These are phyloP conservation scores for Phialocephala sp. DNA, from an alignment of 2,329 filamentous ascomycete species.

Conservation along the genomic window DNA sequence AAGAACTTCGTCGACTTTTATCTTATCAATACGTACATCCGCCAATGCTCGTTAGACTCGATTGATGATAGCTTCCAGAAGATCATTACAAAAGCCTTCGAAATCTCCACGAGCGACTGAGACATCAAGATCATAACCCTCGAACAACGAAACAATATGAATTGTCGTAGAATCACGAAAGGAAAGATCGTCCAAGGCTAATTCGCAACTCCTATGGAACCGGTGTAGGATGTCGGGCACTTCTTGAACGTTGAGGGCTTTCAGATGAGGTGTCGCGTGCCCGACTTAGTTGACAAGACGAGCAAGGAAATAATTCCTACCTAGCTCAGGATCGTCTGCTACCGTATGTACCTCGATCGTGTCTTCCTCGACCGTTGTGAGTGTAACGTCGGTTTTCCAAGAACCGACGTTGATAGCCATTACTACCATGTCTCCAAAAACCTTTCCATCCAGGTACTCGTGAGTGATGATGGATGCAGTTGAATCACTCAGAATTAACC, in stretches of 20 bases:
- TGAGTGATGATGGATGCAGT: not conserved
- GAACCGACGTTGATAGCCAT: conserved; percentile 1
- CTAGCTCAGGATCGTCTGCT: not conserved
- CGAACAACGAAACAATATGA: not conserved
- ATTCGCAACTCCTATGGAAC: not conserved
- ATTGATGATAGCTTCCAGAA: not conserved
- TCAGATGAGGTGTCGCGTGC: not conserved
- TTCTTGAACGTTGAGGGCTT: not conserved
- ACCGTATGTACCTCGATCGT: not conserved
- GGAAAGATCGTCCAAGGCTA: not conserved
- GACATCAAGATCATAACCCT: not conserved
- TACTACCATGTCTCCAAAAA: not conserved
- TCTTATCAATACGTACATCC: not conserved
- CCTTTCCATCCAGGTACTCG: not conserved
- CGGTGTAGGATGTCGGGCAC: not conserved
- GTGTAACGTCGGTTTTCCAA: not conserved
- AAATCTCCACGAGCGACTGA: not conserved
- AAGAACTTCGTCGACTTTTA: not conserved
- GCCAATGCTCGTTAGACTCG: not conserved
- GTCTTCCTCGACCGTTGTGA: not conserved
- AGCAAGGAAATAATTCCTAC: not conserved
- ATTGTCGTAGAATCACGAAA: not conserved
- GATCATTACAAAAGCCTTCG: not conserved
- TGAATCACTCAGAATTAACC: not conserved
- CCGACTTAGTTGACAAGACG: not conserved